Conservation (phyloP, 1,284 basidiomycete species). For the Apiotrichum sp. region DNA sequence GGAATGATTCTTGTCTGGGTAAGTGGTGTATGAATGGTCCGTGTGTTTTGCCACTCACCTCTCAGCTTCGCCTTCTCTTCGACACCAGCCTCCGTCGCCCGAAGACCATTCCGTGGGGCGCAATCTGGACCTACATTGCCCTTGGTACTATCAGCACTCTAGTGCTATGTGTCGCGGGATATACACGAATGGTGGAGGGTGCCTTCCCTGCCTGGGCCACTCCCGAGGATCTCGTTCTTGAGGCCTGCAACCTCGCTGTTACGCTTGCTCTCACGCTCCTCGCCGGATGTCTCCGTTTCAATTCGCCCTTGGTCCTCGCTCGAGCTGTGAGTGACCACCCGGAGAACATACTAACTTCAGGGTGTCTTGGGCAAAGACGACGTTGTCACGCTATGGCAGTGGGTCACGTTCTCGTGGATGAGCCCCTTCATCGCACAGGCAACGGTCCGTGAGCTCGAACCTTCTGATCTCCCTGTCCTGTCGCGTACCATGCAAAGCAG, state of each 20-base stretch:
- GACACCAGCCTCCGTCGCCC: slow-evolving; percentile 15
- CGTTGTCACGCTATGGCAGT: slow-evolving; percentile 65
- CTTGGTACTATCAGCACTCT: slow-evolving; percentile 24
- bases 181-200: slow-evolving; percentile 21
- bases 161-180: slow-evolving; percentile 25
- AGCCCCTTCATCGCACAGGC: slow-evolving; percentile 61
- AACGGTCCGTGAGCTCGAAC: slow-evolving; percentile 57
- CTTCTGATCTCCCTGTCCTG: slow-evolving; percentile 64
- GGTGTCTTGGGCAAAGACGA: slow-evolving; percentile 52
- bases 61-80: neutral
- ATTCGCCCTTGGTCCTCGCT: slow-evolving; percentile 28
- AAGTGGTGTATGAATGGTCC: slow-evolving; percentile 5
- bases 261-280: slow-evolving; percentile 22
- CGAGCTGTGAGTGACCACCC: slow-evolving; percentile 22
- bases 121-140: slow-evolving; percentile 26
- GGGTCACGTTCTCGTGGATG: slow-evolving; percentile 70
- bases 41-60: neutral
- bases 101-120: slow-evolving; percentile 35
- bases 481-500: slow-evolving; percentile 63
- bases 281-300: slow-evolving; percentile 30
- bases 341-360: neutral
- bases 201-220: slow-evolving; percentile 32
- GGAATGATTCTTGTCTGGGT: slow-evolving; percentile 42
- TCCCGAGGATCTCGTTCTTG: slow-evolving; percentile 17
- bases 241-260: slow-evolving; percentile 22